Conservation (phyloP, 192 early-diverging fungal genomes). For the Podila epigama region DNA sequence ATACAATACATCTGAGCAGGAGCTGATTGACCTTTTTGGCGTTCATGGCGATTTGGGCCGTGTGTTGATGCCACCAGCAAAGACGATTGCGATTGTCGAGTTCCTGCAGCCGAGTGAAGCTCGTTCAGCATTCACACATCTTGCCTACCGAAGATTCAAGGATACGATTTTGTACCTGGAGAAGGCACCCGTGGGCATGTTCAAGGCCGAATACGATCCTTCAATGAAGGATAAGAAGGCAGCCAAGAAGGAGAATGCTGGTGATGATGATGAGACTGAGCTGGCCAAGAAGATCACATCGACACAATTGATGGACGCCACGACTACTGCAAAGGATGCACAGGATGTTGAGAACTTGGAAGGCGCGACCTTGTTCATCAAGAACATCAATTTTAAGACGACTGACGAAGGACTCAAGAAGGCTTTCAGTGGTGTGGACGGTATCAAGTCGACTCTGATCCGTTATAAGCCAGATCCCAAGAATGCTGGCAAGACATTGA, state of each 20-base stretch:
- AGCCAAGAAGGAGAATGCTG: conserved; percentile 38
- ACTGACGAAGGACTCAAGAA: conserved; percentile 78
- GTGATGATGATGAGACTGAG: conserved; percentile 43
- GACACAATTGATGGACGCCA: conserved; percentile 54
- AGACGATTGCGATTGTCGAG: conserved; percentile 95
- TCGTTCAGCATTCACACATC: conserved; percentile 81
- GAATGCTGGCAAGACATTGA: conserved; percentile 75
- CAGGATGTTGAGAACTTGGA: conserved; percentile 64
- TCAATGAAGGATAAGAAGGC: conserved; percentile 36
- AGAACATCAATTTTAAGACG: conserved; percentile 94
- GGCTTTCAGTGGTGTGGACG: conserved; percentile 78
- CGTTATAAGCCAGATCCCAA: conserved; percentile 89
- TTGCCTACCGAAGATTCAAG: conserved; percentile 94
- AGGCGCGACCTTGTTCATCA: conserved; percentile 87
- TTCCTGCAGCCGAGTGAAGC: conserved; percentile 91
- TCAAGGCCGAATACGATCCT: conserved; percentile 67
- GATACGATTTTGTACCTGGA: conserved; percentile 92
- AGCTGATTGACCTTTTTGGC: conserved; percentile 82
- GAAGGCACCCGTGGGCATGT: conserved; percentile 87
- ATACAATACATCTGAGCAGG: conserved; percentile 79
- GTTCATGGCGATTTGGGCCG: conserved; percentile 90
- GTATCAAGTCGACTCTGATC: conserved; percentile 82
- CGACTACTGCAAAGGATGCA: conserved; percentile 45
- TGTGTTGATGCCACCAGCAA: conserved; percentile 89
- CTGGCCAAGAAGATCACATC: conserved; percentile 53